Evolutionary conservation across 2,329 filamentous ascomycete genomes (phyloP).

Genomic region (Neopestalotiopsis clavispora): DNA sequence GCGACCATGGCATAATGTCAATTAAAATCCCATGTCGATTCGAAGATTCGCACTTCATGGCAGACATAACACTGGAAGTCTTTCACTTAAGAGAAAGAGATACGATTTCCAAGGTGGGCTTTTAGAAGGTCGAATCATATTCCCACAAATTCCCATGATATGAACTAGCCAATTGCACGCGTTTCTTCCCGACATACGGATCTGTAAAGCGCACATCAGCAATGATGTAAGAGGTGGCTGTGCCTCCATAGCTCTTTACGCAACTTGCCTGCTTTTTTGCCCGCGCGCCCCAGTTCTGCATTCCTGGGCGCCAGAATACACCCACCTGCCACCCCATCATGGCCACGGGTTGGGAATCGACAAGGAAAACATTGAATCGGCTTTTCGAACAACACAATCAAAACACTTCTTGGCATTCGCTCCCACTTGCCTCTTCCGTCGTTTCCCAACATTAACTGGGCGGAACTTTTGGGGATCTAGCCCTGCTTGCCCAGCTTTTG

Average conservation of each 20-base stretch:
- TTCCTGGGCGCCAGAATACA: too few species aligned
- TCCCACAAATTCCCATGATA: neutral
- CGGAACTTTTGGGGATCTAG: too few species aligned
- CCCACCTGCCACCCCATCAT: too few species aligned
- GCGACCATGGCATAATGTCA: too few species aligned
- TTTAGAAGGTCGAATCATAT: neutral
- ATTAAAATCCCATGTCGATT: too few species aligned
- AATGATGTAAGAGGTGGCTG: slow-evolving; percentile 1
- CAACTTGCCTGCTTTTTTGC: too few species aligned
- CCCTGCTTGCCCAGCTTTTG: too few species aligned
- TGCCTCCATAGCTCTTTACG: neutral
- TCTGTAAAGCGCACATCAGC: neutral
- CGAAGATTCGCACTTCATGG: too few species aligned
- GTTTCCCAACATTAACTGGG: neutral
- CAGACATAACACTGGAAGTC: neutral
- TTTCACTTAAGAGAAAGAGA: neutral
- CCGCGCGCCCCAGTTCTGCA: too few species aligned
- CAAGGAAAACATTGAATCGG: neutral
- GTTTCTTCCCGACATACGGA: neutral
- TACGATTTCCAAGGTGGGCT: neutral
- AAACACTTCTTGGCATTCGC: neutral
- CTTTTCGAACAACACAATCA: neutral
- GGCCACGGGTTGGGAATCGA: neutral
- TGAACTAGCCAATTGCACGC: neutral
- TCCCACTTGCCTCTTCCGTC: neutral